Evolutionary conservation across 2,329 filamentous ascomycete genomes (phyloP).

Genomic region (Cytospora mali): DNA sequence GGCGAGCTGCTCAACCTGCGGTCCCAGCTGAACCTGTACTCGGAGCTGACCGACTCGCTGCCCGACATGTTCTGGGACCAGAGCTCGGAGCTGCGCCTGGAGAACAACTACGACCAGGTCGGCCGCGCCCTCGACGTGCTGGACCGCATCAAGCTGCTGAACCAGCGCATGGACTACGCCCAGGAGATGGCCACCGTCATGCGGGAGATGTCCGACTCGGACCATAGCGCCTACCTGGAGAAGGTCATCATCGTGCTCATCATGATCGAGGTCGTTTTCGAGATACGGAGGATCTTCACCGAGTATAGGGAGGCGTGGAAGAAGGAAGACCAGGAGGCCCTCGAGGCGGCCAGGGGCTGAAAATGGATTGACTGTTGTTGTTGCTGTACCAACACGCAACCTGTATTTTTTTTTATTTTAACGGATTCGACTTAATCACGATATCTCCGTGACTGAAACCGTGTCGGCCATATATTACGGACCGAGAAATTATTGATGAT

Average conservation of each 20-base stretch:
- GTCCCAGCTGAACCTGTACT: slow-evolving; percentile 94
- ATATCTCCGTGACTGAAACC: not conserved
- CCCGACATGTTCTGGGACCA: slow-evolving; percentile 98
- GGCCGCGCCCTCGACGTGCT: slow-evolving; percentile 88
- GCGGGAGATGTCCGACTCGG: slow-evolving; percentile 85
- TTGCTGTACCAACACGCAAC: not conserved
- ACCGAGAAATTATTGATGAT: not conserved
- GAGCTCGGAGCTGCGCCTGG: slow-evolving; percentile 82
- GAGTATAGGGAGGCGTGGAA: slow-evolving; percentile 51
- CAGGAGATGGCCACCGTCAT: slow-evolving; percentile 91
- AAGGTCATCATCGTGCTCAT: slow-evolving; percentile 97
- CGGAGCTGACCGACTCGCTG: slow-evolving; percentile 90
- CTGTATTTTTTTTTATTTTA: not conserved
- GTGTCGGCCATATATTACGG: not conserved
- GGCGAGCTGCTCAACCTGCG: slow-evolving; percentile 88
- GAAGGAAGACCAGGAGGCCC: slow-evolving; percentile 6
- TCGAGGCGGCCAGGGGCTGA: slow-evolving; percentile 13
- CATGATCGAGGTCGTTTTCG: slow-evolving; percentile 87
- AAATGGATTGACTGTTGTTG: too few species aligned
- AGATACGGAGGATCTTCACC: slow-evolving; percentile 72
- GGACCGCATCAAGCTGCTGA: slow-evolving; percentile 85
- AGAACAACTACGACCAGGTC: slow-evolving; percentile 94
- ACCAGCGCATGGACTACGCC: slow-evolving; percentile 98
- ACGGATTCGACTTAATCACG: not conserved
- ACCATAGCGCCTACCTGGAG: slow-evolving; percentile 84